These are phyloP conservation scores for Arthrinium phaeospermum DNA, from an alignment of 2,329 filamentous ascomycete genomes.

Conservation along the genomic window DNA sequence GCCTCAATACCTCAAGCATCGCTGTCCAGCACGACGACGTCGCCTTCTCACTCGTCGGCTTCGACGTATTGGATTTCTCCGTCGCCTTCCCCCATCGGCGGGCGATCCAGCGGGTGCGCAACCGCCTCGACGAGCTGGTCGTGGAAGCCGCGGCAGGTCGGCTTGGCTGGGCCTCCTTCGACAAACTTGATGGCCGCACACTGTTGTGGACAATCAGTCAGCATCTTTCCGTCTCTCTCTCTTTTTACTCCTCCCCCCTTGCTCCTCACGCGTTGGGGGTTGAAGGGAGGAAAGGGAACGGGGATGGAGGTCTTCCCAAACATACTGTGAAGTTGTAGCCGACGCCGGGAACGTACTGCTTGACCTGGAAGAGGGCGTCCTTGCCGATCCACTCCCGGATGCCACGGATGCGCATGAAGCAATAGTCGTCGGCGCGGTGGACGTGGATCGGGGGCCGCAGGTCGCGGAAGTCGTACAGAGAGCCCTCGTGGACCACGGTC, in stretches of 20 bases:
- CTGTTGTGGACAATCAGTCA: neutral
- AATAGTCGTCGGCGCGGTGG: neutral
- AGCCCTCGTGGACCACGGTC: neutral
- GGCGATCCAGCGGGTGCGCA: neutral
- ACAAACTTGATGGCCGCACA: slow-evolving; percentile 19
- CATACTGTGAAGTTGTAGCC: slow-evolving; percentile 6
- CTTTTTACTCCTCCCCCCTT: neutral
- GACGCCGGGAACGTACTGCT: neutral
- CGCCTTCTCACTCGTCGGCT: neutral
- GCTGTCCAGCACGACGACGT: neutral
- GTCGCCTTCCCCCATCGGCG: neutral
- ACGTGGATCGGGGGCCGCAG: neutral
- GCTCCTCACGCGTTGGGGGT: neutral
- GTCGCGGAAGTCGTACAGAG: neutral
- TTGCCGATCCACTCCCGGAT: slow-evolving; percentile 11
- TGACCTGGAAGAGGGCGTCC: slow-evolving; percentile 4
- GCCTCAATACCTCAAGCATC: neutral
- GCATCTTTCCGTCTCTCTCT: neutral
- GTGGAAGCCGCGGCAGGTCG: slow-evolving; percentile 14
- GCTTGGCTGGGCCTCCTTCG: neutral
- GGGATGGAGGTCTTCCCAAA: neutral
- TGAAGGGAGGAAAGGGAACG: too few relatives aligned
- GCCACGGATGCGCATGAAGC: slow-evolving; percentile 16
- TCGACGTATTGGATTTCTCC: neutral
- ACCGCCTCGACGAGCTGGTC: neutral